A percentile compares a stretch with the other conserved stretches of the same genome.
Conservation (phyloP, 805 yeast species). For the Candida parachauliodes region DNA sequence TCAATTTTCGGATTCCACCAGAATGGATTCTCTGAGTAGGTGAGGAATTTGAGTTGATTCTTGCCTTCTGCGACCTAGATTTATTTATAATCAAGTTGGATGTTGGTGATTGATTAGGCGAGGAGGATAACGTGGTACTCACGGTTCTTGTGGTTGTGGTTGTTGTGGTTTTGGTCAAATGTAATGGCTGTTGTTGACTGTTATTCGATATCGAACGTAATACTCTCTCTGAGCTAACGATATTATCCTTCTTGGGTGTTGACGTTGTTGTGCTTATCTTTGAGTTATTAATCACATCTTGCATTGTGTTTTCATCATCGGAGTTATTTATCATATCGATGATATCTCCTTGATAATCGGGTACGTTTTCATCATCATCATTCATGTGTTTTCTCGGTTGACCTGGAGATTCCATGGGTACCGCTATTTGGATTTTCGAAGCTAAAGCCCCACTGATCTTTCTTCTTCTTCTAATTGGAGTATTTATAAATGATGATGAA, state of each 20-base stretch:
- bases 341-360: too few species aligned
- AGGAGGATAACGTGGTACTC: slow-evolving; percentile 35
- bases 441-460: slow-evolving; percentile 66
- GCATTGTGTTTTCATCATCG: slow-evolving; percentile 38
- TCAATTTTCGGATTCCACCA: slow-evolving; percentile 23
- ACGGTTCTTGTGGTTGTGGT: slow-evolving; percentile 50
- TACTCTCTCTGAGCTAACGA: slow-evolving; percentile 42
- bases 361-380: slow-evolving; percentile 24
- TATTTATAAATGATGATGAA: slow-evolving; percentile 53
- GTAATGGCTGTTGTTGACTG: slow-evolving; percentile 24
- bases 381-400: slow-evolving; percentile 79
- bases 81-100: slow-evolving; percentile 23
- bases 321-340: slow-evolving; percentile 41
- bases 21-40: slow-evolving; percentile 14
- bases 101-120: slow-evolving; percentile 26
- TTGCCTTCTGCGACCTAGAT: slow-evolving; percentile 16
- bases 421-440: slow-evolving; percentile 67
- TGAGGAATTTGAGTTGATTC: slow-evolving; percentile 6
- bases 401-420: slow-evolving; percentile 92
- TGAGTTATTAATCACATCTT: slow-evolving; percentile 15
- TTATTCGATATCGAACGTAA: slow-evolving; percentile 37
- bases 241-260: slow-evolving; percentile 27
- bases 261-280: slow-evolving; percentile 9
- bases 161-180: slow-evolving; percentile 37
- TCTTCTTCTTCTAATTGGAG: slow-evolving; percentile 71